These are phyloP conservation scores for Chrysanthemum makinoi DNA, from an alignment of 129 eudicot species.

Conservation along the genomic window DNA sequence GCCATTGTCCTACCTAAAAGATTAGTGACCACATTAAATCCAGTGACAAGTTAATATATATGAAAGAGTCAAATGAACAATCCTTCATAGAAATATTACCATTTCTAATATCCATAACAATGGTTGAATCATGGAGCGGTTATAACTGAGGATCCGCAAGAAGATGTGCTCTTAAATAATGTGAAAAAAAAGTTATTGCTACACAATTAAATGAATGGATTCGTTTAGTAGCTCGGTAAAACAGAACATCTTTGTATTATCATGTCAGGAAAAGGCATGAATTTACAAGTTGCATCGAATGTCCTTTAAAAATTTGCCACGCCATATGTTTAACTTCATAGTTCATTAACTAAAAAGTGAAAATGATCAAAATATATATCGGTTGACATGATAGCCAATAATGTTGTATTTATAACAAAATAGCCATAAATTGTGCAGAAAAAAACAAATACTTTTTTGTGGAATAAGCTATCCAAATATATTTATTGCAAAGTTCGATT, in stretches of 20 bases:
- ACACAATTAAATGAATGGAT: background rate
- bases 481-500: too few species aligned
- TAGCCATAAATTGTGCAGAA: too few species aligned
- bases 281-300: constrained; percentile 90
- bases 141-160: constrained; percentile 92
- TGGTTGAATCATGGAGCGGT: constrained; percentile 95
- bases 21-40: background rate
- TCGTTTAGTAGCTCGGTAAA: constrained; percentile 87
- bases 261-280: constrained; percentile 84
- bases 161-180: background rate
- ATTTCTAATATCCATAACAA: constrained; percentile 91
- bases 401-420: too few species aligned
- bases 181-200: background rate
- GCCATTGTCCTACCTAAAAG: constrained; percentile 79
- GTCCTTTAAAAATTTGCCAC: constrained; percentile 64
- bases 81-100: constrained; percentile 35
- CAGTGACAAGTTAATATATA: background rate
- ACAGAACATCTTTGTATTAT: constrained; percentile 89
- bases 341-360: too few species aligned
- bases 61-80: background rate
- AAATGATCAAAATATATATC: constrained; percentile 3
- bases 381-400: too few species aligned
- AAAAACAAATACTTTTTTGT: too few species aligned
- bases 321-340: background rate
- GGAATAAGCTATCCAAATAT: too few species aligned